Base-by-base conservation (phyloP, 2,329 filamentous ascomycete genomes). In the Xylariaceae sp. region DNA sequence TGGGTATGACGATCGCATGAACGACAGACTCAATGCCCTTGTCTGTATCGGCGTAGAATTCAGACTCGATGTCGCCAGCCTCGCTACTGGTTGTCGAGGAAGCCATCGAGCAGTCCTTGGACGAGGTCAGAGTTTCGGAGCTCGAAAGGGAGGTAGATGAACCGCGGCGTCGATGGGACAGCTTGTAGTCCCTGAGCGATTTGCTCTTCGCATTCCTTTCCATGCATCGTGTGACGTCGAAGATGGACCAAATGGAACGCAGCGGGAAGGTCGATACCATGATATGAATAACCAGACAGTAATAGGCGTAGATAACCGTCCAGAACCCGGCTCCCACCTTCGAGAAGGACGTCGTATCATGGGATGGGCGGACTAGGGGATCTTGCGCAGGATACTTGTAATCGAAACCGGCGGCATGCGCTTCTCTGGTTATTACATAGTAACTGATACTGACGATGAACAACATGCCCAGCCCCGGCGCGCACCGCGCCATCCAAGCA, bases 1-100 rank as follows among this genome's bases (percentile, higher is more conserved):
- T 86, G 15, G 84, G 84, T 33, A 88, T 71, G 48, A 87, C 69
- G 47, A 88, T 84, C 12, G 78, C 80, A 57, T 86, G 81, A 22
- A 85, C 64, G 41, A 84, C 63, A 18, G 66, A 65, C 31, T 72
- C 65, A n/a, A 64, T 56, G 1, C 65, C 60, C 9, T 63, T 59
- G 15, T 71, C 68, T 34, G 52, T 61, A 36, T 78, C 74, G 34
- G 65, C 62, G 48, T 67, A 69, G 40, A 67, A 59, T 29, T 75
- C 71, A 22, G 64, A 50, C 33, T 78, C 73, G 7, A 70, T 53
- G 40, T 80, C 73, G 41, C 71, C 73, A 22, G 71, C 67, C 50
- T 79, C 72, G 59, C 71, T 74, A 55, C 67, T 66, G 26, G 70
- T 64, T 34, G 72, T 65, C 34, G 72, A 71, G 52, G 66, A 65